These are phyloP conservation scores for Kockiozyma suomiensis DNA, from an alignment of 805 yeast genomes.

Conservation along the genomic window DNA sequence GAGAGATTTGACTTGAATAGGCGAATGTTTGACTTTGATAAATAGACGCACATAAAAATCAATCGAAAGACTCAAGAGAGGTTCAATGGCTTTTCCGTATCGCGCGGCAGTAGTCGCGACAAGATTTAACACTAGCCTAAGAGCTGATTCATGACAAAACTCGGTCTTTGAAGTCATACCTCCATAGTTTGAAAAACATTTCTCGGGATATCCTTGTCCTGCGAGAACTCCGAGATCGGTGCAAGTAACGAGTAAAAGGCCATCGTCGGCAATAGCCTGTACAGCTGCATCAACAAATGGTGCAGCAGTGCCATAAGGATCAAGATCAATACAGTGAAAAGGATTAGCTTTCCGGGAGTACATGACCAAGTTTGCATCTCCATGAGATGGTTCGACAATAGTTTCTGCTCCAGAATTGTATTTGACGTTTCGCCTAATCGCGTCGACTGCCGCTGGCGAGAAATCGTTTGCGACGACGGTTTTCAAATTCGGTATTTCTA, in stretches of 20 bases:
- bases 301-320: constrained; percentile 97
- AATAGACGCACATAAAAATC: constrained; percentile 92
- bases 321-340: constrained; percentile 89
- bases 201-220: constrained; percentile 95
- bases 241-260: constrained; percentile 86
- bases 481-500: constrained; percentile 78
- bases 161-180: constrained; percentile 83
- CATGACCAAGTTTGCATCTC: constrained; percentile 92
- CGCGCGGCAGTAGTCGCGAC: constrained; percentile 85
- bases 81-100: constrained; percentile 84
- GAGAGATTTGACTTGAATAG: constrained; percentile 77
- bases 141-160: constrained; percentile 89
- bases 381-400: constrained; percentile 67
- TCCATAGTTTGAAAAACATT: constrained; percentile 92
- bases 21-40: constrained; percentile 74
- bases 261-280: constrained; percentile 80
- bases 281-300: constrained; percentile 94
- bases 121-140: constrained; percentile 76
- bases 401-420: constrained; percentile 68
- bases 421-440: constrained; percentile 71
- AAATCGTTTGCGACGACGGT: constrained; percentile 87
- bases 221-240: constrained; percentile 96
- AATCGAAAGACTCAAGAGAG: constrained; percentile 79
- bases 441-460: constrained; percentile 78
- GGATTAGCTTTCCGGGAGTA: constrained; percentile 43